Percentiles rank a stretch among this genome's conserved stretches.
Conservation (phyloP, 192 early-diverging fungal genomes). For the Coemansia asiatica region DNA sequence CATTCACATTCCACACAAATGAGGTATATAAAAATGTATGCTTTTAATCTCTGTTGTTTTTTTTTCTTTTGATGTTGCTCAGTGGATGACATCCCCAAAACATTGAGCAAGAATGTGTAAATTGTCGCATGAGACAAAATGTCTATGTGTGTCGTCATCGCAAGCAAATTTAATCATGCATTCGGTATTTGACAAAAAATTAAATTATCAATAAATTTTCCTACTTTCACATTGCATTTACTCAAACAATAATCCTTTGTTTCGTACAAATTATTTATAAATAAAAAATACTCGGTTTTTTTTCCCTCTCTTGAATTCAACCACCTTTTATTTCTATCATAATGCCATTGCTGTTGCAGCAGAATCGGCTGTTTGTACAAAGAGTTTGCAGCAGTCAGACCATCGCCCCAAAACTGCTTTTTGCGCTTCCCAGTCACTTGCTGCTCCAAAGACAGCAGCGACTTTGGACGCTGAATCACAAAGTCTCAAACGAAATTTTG, state of each 20-base stretch:
- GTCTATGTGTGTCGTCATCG: conserved; percentile 9
- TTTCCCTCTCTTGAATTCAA: neutral
- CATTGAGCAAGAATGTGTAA: neutral
- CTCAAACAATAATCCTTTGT: no score
- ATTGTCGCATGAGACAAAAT: neutral
- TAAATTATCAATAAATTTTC: no score
- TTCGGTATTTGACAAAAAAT: no score
- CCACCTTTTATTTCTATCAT: neutral
- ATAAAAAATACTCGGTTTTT: neutral
- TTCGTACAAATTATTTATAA: no score
- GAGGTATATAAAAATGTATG: no score
- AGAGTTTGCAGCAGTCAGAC: neutral
- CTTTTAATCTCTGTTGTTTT: no score
- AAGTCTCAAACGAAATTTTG: neutral
- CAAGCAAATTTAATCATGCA: neutral
- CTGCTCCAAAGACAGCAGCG: neutral
- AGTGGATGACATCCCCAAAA: no score
- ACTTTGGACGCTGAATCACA: neutral
- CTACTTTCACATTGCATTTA: no score
- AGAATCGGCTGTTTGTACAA: neutral
- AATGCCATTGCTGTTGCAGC: neutral
- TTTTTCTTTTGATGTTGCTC: neutral
- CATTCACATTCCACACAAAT: no score
- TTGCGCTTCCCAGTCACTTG: neutral
- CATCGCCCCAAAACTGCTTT: neutral